Conservation (phyloP, 768 basidiomycete species). For the Pholiota conissans region DNA sequence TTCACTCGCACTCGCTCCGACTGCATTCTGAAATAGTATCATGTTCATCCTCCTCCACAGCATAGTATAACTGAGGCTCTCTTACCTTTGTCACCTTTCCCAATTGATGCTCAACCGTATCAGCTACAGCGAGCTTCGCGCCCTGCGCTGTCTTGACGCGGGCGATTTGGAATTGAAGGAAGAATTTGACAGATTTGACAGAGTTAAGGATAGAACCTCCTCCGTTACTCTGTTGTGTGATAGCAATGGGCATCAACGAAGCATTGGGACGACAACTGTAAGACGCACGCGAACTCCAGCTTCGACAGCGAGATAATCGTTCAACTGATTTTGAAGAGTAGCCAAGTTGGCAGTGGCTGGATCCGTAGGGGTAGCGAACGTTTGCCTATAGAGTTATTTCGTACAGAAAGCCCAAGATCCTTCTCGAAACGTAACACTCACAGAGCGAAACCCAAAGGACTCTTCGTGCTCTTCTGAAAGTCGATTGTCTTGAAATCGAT, state of each 20-base stretch:
- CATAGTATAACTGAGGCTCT: neutral
- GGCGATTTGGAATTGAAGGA: conserved; percentile 19
- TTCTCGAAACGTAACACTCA: too few relatives aligned
- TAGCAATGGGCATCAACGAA: too few relatives aligned
- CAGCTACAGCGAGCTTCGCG: conserved; percentile 4
- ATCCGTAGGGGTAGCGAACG: conserved; percentile 13
- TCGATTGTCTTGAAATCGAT: conserved; percentile 15
- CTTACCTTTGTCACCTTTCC: conserved; percentile 16
- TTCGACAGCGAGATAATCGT: conserved; percentile 16
- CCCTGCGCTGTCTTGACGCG: conserved; percentile 13
- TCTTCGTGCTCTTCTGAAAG: conserved; percentile 15
- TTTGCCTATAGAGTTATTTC: conserved; percentile 4
- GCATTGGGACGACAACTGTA: too few relatives aligned
- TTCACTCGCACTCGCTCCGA: conserved; percentile 9
- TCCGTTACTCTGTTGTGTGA: neutral
- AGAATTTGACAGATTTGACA: conserved; percentile 16
- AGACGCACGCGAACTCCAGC: conserved; percentile 11
- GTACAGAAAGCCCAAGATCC: too few relatives aligned
- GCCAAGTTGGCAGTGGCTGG: conserved; percentile 11
- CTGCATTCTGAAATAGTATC: conserved; percentile 7
- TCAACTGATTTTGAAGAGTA: conserved; percentile 14
- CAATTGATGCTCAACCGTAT: conserved; percentile 15
- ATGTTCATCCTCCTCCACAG: too few relatives aligned
- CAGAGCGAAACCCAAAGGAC: conserved; percentile 17
- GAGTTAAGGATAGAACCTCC: conserved; percentile 3